Base-by-base conservation (phyloP, 257 asterid genomes). In the Leonotis leonurus region DNA sequence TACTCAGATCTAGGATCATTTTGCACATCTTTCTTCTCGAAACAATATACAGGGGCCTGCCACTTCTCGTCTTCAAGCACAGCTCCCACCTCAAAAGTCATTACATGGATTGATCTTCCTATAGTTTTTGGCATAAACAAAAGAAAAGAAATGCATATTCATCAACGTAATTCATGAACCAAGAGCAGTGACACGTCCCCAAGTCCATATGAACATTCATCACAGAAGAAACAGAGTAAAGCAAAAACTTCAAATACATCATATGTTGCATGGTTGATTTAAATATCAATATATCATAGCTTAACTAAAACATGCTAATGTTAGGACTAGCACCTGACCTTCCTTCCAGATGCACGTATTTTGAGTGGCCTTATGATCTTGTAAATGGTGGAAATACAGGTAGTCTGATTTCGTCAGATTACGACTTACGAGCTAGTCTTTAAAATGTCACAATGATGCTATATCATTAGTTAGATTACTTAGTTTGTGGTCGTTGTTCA, bases 31-130 rank as follows among this genome's bases (percentile, higher is more conserved):
- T 51, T 73, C 51, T 63, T 61, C 41, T 77, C 79, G 60, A 87
- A 89, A 72, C 92, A 89, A 65, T 86, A 86, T 7, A 64, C 73
- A 26, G 97, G 95, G 20, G 95, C 85, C 72, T 87, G 95, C 95
- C 92, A 89, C 45, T 75, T 66, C 25, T 75, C 70, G 51, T 89
- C 95, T 56, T 89, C 92, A 27, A 89, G 94, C 59, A 76, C 86
- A 62, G 91, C 89, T 68, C 97, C 97, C 53, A 84, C 95, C 54
- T 87, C 95, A 75, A 86, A 89, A 10, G 91, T 82, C 97, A 89
- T 84, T 3, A 89, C 91, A 40, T 84, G 91, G 75, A 87, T 79
- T 40, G 90, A 71, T 64, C 95, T 83, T 61, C 95, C 96, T 89
- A 86, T 65, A 71, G 74, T 59, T 29, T 46, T 44, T 6, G 43